These are phyloP conservation scores for Chlamydomonas sphaeroides DNA, from an alignment of 139 green algal genomes.

Conservation along the genomic window DNA sequence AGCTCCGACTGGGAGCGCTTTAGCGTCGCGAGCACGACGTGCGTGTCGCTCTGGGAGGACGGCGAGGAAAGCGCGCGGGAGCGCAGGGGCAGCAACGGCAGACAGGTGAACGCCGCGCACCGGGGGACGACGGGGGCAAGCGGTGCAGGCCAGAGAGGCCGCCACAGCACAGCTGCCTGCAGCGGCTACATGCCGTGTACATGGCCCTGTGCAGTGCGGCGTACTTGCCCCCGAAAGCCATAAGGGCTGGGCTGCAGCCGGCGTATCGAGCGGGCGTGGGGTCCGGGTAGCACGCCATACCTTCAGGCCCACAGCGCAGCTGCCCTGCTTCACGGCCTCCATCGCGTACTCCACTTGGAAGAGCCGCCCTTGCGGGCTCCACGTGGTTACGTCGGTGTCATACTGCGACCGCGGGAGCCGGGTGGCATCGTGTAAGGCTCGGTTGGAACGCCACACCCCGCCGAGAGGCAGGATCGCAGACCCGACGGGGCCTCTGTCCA, in stretches of 20 bases:
- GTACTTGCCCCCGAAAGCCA: no score
- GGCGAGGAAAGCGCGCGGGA: background rate
- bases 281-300: no score
- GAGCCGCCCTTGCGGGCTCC: slow-evolving; percentile 93
- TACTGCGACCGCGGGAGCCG: slow-evolving; percentile 76
- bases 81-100: no score
- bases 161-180: no score
- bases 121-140: no score
- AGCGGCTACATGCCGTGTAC: no score
- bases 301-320: slow-evolving; percentile 91
- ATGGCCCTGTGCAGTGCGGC: no score
- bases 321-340: slow-evolving; percentile 99
- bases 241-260: no score
- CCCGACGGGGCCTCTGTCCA: background rate
- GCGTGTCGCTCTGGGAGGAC: slow-evolving; percentile 77
- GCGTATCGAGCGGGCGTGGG: no score
- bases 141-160: no score
- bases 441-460: background rate
- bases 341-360: slow-evolving; percentile 99
- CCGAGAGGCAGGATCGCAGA: no score
- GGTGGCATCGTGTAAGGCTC: slow-evolving; percentile 12
- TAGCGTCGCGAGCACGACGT: slow-evolving; percentile 92
- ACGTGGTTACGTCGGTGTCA: slow-evolving; percentile 97
- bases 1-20: slow-evolving; percentile 92
- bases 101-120: no score